Conservation (phyloP, 768 basidiomycete species). For the Termitomyces sp. region DNA sequence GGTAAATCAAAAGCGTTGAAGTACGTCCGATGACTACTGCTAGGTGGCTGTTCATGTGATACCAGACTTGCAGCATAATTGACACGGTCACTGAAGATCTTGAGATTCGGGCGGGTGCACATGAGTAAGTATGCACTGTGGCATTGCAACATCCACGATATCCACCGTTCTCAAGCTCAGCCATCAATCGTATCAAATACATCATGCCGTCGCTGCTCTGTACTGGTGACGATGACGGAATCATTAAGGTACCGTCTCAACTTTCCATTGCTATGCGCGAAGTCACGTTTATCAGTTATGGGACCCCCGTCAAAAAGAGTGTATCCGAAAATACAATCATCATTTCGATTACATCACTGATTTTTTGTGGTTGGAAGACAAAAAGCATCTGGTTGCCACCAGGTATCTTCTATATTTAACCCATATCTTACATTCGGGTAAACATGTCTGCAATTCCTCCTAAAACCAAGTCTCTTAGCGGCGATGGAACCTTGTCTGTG, state of each 20-base stretch:
- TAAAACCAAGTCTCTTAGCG: constrained; percentile 39
- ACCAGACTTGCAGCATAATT: constrained; percentile 41
- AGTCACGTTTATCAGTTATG: constrained; percentile 57
- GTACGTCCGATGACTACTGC: constrained; percentile 39
- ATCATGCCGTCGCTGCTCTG: constrained; percentile 67
- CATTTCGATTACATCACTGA: constrained; percentile 96
- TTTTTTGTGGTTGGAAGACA: constrained; percentile 80
- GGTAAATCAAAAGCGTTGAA: constrained; percentile 78
- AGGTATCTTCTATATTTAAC: constrained; percentile 44
- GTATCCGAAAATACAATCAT: constrained; percentile 66
- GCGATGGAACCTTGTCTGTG: constrained; percentile 90
- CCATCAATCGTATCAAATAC: constrained; percentile 81
- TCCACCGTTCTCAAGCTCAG: constrained; percentile 46
- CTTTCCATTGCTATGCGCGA: neutral
- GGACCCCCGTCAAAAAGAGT: constrained; percentile 72
- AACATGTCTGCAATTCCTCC: neutral
- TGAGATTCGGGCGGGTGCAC: constrained; percentile 45
- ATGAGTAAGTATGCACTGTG: constrained; percentile 51
- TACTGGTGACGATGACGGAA: constrained; percentile 92
- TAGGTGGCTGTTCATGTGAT: constrained; percentile 12
- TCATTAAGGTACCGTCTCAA: constrained; percentile 65
- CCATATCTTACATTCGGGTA: neutral
- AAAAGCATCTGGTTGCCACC: constrained; percentile 79
- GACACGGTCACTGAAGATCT: constrained; percentile 55
- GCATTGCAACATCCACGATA: constrained; percentile 14